phyloP scores from a whole-genome alignment of 2,329 filamentous ascomycete genomes.

The Rhexocercosporidium sp. region DNA sequence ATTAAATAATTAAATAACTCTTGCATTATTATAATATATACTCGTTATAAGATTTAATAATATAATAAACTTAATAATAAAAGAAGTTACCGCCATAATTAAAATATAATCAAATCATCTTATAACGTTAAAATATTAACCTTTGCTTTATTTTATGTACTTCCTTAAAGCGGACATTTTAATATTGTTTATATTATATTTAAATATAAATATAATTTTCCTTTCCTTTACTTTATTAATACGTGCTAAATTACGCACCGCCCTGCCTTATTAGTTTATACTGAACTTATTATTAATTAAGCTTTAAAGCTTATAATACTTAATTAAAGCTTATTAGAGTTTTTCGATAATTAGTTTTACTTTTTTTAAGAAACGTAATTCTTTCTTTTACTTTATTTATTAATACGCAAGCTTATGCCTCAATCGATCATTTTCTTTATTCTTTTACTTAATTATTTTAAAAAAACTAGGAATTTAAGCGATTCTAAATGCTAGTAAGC shows the following conservation, averaged over 20 bases:
- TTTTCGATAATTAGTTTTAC: too few relatives aligned
- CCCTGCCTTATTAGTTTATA: not conserved
- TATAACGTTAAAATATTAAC: not conserved
- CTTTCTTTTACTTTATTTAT: too few relatives aligned
- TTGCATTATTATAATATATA: conserved; percentile 16
- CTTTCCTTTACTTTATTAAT: not conserved
- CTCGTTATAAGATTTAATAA: conserved; percentile 9
- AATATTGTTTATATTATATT: not conserved
- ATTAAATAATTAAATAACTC: conserved; percentile 16
- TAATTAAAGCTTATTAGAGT: too few relatives aligned
- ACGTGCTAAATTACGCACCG: conserved; percentile 13
- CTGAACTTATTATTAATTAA: too few relatives aligned
- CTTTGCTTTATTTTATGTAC: not conserved
- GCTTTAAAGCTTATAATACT: too few relatives aligned
- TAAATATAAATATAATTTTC: not conserved
- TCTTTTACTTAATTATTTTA: too few relatives aligned
- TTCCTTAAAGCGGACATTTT: not conserved
- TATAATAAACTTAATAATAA: not conserved
- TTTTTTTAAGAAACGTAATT: too few relatives aligned
- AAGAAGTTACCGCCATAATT: not conserved
- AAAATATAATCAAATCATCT: conserved; percentile 3
- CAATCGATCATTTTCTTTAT: too few relatives aligned
- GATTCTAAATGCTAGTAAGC: too few relatives aligned
- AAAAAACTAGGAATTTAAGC: too few relatives aligned
- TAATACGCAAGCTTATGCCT: too few relatives aligned